Evolutionary conservation across 108 stramenopile species (phyloP).

Genomic region (Cylindrotheca fusiformis): DNA sequence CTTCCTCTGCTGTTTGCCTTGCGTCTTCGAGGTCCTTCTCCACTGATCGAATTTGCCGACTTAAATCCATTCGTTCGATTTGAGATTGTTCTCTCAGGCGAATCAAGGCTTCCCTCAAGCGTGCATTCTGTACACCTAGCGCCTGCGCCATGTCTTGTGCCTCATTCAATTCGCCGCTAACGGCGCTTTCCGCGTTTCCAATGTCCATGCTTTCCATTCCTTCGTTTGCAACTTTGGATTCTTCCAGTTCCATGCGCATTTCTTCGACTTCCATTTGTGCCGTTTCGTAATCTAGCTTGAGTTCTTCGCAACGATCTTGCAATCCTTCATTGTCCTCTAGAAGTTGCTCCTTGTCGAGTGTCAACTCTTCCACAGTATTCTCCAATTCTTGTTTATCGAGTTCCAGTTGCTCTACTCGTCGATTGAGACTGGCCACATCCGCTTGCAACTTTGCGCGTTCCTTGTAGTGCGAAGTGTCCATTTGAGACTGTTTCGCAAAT

Average conservation of each 20-base stretch:
- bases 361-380: slow-evolving; percentile 69
- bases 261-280: slow-evolving; percentile 82
- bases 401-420: slow-evolving; percentile 63
- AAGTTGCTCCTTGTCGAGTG: slow-evolving; percentile 80
- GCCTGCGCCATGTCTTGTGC: slow-evolving; percentile 59
- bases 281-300: slow-evolving; percentile 74
- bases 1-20: slow-evolving; percentile 33
- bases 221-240: slow-evolving; percentile 29
- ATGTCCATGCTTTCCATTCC: slow-evolving; percentile 4
- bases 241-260: slow-evolving; percentile 61
- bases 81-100: slow-evolving; percentile 76
- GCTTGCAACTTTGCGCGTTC: slow-evolving; percentile 72
- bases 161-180: slow-evolving; percentile 16
- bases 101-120: slow-evolving; percentile 80
- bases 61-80: slow-evolving; percentile 71
- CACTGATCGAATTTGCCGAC: slow-evolving; percentile 46
- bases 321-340: slow-evolving; percentile 76
- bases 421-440: slow-evolving; percentile 52
- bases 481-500: slow-evolving; percentile 15
- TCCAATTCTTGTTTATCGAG: slow-evolving; percentile 70
- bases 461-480: slow-evolving; percentile 53
- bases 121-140: slow-evolving; percentile 67
- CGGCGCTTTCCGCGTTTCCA: slow-evolving; percentile 1
- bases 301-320: slow-evolving; percentile 70
- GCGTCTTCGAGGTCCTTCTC: slow-evolving; percentile 51